Percentiles rank a stretch among this genome's conserved stretches.
Evolutionary conservation across 495 filamentous ascomycete genomes (phyloP).

Genomic region (Alectoria sarmentosa): DNA sequence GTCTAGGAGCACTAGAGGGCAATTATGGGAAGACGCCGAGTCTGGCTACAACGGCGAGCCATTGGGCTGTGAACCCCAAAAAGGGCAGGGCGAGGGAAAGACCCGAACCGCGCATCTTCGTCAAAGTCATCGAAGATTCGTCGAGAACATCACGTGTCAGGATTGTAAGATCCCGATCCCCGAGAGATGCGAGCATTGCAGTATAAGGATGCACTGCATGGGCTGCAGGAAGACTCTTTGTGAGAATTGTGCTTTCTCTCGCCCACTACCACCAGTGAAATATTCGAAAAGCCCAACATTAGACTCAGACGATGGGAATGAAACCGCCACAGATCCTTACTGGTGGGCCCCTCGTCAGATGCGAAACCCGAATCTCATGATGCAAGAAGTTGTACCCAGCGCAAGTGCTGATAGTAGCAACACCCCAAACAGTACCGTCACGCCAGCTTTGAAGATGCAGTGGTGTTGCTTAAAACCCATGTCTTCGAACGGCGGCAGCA

Average conservation of each 20-base stretch:
- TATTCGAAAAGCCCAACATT: conserved; percentile 26
- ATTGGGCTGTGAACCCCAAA: conserved; percentile 41
- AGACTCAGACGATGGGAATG: conserved; percentile 19
- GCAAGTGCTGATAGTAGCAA: conserved; percentile 28
- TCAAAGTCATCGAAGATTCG: conserved; percentile 46
- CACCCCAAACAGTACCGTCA: conserved; percentile 26
- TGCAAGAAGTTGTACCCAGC: conserved; percentile 39
- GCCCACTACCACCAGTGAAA: conserved; percentile 40
- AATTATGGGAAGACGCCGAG: conserved; percentile 53
- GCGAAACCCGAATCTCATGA: conserved; percentile 52
- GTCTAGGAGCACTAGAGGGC: conserved; percentile 36
- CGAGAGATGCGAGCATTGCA: conserved; percentile 57
- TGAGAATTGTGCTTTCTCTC: conserved; percentile 53
- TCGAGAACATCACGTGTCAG: conserved; percentile 48
- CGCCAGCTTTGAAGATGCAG: conserved; percentile 45
- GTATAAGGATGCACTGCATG: conserved; percentile 56
- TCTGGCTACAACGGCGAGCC: conserved; percentile 49
- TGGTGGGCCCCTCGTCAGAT: conserved; percentile 55
- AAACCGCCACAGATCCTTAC: conserved; percentile 28
- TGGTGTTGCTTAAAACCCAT: conserved; percentile 60
- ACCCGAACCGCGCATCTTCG: conserved; percentile 48
- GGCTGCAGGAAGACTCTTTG: conserved; percentile 57
- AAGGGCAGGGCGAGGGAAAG: conserved; percentile 47
- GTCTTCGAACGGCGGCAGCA: conserved; percentile 56
- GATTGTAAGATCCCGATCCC: conserved; percentile 45